Base-by-base conservation (phyloP, 441 rosid species). In the Capsella rubella region DNA sequence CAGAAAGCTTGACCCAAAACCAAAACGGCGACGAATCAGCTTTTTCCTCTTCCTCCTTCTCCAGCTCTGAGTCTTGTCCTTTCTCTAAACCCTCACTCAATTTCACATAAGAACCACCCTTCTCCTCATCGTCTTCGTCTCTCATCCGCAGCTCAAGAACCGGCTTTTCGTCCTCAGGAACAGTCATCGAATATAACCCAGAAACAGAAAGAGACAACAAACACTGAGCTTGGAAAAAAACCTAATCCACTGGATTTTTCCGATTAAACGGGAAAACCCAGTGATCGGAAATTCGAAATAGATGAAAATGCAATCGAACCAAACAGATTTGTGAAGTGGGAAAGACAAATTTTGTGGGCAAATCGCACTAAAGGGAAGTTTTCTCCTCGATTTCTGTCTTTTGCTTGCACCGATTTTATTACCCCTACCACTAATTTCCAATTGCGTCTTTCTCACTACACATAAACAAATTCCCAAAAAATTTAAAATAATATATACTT, bases 1-100 rank as follows among this genome's bases (percentile, higher is more conserved):
- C 47, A 75, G 76, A 79, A 82, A 92, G 77, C 76, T 89, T 95
- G 58, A 83, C 32, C 94, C 94, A 85, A 74, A 79, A 86, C 97
- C 97, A 88, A 40, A 88, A 72, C 46, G 72, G 66, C 76, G 78
- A 76, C n/a, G 85, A 55, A 34, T 8, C 75, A 14, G 10, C 60
- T 29, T 67, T 82, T 16, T 14, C 37, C 47, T 62, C 69, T 39
- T 62, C 69, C 39, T 62, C 71, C 3, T 58, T 52, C 15, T 75
- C 71, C 15, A 8, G 64, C 52, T 56, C 75, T 53, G 71, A 49
- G 58, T 68, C 79, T 43, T 60, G 40, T 3, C 15, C 7, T 56
- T 80, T 71, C 55, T 73, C 77, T 67, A 70, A 77, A 52, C 59
- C 63, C 61, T 74, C 84, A 13, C 81, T 75, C 82, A 95, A 77